Conservation (phyloP, 164 flowering plant genomes). For the Sedum album region DNA sequence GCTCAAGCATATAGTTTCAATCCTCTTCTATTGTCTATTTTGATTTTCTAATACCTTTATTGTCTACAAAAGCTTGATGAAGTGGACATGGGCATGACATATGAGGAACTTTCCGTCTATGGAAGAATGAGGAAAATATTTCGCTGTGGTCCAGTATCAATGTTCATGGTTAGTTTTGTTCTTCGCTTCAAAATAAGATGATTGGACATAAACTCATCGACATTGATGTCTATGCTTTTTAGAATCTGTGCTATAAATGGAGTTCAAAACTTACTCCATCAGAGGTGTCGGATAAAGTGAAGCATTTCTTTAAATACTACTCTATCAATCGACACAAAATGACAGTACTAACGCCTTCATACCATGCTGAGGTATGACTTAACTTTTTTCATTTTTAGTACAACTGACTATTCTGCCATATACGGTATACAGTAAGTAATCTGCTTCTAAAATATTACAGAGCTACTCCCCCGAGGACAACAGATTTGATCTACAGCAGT, state of each 20-base stretch:
- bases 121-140: conserved; percentile 86
- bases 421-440: neutral
- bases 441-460: conserved; percentile 32
- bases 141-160: conserved; percentile 90
- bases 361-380: conserved; percentile 79
- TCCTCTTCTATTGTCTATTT: neutral
- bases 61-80: conserved; percentile 66
- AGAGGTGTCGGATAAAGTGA: conserved; percentile 86
- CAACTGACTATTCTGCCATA: neutral
- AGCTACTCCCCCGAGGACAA: conserved; percentile 97
- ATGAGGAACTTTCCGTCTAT: conserved; percentile 88
- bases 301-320: conserved; percentile 89
- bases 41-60: neutral
- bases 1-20: neutral
- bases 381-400: neutral
- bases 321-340: conserved; percentile 96
- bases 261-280: conserved; percentile 52
- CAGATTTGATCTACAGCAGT: conserved; percentile 88
- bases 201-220: neutral
- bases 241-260: conserved; percentile 92
- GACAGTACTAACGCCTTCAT: conserved; percentile 92
- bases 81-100: conserved; percentile 99
- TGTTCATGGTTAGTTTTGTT: conserved; percentile 66
- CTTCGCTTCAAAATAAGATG: neutral
- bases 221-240: conserved; percentile 11